These are phyloP conservation scores for Suillus tomentosus DNA, from an alignment of 768 basidiomycete species.

Conservation along the genomic window DNA sequence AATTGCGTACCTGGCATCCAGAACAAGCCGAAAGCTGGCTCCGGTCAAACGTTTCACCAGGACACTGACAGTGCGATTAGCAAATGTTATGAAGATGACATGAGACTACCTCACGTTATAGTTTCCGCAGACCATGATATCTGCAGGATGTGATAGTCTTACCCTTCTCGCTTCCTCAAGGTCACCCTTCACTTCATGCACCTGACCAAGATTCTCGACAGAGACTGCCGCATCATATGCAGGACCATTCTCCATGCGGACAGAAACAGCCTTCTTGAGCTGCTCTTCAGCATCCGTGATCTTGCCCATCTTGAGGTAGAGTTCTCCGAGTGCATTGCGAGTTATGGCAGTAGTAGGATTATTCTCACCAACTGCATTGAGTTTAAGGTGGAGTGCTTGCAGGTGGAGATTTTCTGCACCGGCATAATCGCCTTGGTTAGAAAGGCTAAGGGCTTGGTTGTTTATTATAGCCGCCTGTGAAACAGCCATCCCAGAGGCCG, in stretches of 20 bases:
- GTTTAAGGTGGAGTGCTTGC: constrained; percentile 34
- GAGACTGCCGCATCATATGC: constrained; percentile 38
- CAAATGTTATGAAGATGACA: constrained; percentile 10
- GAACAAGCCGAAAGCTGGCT: constrained; percentile 27
- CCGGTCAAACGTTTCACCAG: constrained; percentile 19
- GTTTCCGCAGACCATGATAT: constrained; percentile 33
- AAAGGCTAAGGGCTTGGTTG: constrained; percentile 24
- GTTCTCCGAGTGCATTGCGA: constrained; percentile 38
- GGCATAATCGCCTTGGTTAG: constrained; percentile 24
- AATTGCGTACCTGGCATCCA: constrained; percentile 29
- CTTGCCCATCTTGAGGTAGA: constrained; percentile 36
- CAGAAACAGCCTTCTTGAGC: constrained; percentile 32
- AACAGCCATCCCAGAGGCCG: constrained; percentile 2
- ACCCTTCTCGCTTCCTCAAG: constrained; percentile 32
- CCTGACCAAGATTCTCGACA: constrained; percentile 39
- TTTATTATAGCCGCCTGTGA: constrained; percentile 22
- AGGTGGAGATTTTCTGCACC: constrained; percentile 35
- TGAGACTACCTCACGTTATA: constrained; percentile 21
- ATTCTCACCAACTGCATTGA: constrained; percentile 25
- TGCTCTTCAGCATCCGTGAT: constrained; percentile 41
- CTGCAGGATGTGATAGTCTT: constrained; percentile 25
- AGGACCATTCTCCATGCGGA: constrained; percentile 27
- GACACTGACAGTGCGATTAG: constrained; percentile 24
- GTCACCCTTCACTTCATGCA: constrained; percentile 38
- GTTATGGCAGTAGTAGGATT: constrained; percentile 31